Evolutionary conservation across 805 yeast genomes (phyloP), one percentile per base, ranked within the genome.

Genomic region (Helenozyma rhizophorensis): DNA sequence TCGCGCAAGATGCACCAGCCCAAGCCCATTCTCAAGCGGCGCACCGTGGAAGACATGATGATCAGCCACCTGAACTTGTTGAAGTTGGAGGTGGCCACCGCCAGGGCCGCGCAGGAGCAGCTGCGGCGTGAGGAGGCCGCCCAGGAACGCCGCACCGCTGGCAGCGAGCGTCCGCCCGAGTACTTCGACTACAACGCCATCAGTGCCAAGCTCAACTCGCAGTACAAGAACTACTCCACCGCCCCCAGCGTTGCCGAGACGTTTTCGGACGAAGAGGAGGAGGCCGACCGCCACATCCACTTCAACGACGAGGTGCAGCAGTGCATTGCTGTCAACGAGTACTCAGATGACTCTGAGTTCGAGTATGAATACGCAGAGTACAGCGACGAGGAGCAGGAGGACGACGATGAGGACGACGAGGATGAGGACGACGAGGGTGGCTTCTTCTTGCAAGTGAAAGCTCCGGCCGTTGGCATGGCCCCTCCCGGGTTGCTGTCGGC

Each of bases 251-350:
- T 62, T 33, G 64, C 65, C 24, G 45, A 43, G 28, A 46, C 54
- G 10, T 38, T 42, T 14, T 48, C 41, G 31, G 41, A 39, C 26
- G 11, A 15, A 14, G 23, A 23, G 21, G 10, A 16, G 21, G 66
- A 65, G 36, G 60, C 55, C 23, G 70, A 63, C 44, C 75, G 94
- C 40, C 95, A 76, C 47, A 89, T 93, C 40, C 97, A 89, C 59
- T 93, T 93, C 62, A 93, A 83, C 56, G 94, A 87, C 54, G 78
- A 88, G 33, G 99, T 93, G 21, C 89, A 87, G 56, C 99, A 93
- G 58, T 93, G 98, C 58, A 79, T 85, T 41, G 89, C 95, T 0
- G 54, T 89, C 9, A 78, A 72, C 36, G 39, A 41, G 9, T 32
- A 23, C 22, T 48, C 42, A 18, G 40, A 41, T 14, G 40, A 38